These are phyloP conservation scores for Pichia inconspicua DNA, from an alignment of 1,139 yeast genomes.

Conservation along the genomic window DNA sequence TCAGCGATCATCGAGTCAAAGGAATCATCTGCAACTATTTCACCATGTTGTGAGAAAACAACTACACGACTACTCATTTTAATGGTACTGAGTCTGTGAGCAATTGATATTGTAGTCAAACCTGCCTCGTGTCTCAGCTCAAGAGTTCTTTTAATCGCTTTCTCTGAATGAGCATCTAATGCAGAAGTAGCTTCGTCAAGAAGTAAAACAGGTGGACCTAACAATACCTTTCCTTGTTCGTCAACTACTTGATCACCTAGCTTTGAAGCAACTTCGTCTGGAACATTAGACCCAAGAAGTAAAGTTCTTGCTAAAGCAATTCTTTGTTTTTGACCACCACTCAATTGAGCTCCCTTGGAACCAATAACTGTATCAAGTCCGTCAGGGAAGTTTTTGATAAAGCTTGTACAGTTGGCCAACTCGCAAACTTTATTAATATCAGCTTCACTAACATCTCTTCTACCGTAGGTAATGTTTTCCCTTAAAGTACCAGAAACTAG, in stretches of 20 bases:
- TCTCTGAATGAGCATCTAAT: slow-evolving; percentile 75
- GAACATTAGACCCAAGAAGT: slow-evolving; percentile 36
- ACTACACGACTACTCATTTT: slow-evolving; percentile 74
- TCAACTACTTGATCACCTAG: slow-evolving; percentile 8
- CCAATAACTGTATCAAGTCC: slow-evolving; percentile 82
- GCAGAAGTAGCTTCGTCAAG: slow-evolving; percentile 83
- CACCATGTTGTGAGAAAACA: slow-evolving; percentile 66
- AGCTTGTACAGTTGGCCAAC: slow-evolving; percentile 70
- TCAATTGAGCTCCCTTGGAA: slow-evolving; percentile 75
- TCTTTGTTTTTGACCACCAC: slow-evolving; percentile 86
- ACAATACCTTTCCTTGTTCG: slow-evolving; percentile 19
- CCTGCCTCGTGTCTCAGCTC: slow-evolving; percentile 49
- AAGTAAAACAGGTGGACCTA: slow-evolving; percentile 58
- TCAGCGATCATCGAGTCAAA: slow-evolving; percentile 56
- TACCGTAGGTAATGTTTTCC: slow-evolving; percentile 79
- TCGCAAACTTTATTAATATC: slow-evolving; percentile 65
- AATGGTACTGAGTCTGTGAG: slow-evolving; percentile 83
- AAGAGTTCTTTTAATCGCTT: slow-evolving; percentile 64
- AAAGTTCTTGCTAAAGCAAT: slow-evolving; percentile 78
- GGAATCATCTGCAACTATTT: slow-evolving; percentile 71
- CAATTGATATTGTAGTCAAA: slow-evolving; percentile 82
- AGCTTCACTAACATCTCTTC: slow-evolving; percentile 49
- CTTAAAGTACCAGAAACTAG: slow-evolving; percentile 81
- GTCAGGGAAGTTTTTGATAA: slow-evolving; percentile 70
- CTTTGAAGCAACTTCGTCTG: slow-evolving; percentile 5